A percentile compares a stretch with the other conserved stretches of the same genome.
Evolutionary conservation across 495 filamentous ascomycete species (phyloP).

Genomic region (Xylaria longipes): DNA sequence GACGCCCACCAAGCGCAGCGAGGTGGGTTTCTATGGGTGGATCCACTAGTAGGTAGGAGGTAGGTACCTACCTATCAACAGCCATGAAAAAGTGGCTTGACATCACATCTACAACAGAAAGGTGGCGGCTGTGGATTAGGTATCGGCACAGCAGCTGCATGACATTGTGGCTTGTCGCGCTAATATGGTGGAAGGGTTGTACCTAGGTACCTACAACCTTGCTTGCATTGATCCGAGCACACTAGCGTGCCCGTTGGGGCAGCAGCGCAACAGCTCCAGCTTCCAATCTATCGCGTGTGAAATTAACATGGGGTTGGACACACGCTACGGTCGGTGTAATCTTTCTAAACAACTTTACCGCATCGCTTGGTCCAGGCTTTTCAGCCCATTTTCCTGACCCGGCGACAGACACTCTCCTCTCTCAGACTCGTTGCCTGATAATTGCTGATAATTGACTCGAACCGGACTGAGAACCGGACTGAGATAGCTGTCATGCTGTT

Average conservation of each 20-base stretch:
- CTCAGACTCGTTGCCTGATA: neutral
- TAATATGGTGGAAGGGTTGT: no score
- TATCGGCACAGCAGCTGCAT: neutral
- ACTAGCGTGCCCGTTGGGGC: slow-evolving; percentile 4
- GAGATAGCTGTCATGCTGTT: slow-evolving; percentile 44
- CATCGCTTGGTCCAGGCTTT: neutral
- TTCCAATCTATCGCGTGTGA: slow-evolving; percentile 16
- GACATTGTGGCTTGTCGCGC: neutral
- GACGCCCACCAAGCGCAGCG: no score
- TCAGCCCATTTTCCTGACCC: neutral
- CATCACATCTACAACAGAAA: neutral
- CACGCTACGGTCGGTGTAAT: neutral
- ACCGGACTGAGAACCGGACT: neutral
- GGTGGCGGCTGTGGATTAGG: neutral
- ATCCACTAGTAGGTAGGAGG: no score
- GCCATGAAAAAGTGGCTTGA: slow-evolving; percentile 1
- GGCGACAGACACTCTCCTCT: neutral
- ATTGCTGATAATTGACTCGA: neutral
- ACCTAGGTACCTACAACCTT: neutral
- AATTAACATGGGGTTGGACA: slow-evolving; percentile 18
- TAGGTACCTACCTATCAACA: neutral
- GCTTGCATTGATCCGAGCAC: neutral
- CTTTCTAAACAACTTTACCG: neutral
- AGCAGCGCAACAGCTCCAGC: slow-evolving; percentile 14
- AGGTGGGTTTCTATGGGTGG: no score